phyloP scores from a whole-genome alignment of 2,329 filamentous ascomycete genomes.

The Diplocarpon mali region DNA sequence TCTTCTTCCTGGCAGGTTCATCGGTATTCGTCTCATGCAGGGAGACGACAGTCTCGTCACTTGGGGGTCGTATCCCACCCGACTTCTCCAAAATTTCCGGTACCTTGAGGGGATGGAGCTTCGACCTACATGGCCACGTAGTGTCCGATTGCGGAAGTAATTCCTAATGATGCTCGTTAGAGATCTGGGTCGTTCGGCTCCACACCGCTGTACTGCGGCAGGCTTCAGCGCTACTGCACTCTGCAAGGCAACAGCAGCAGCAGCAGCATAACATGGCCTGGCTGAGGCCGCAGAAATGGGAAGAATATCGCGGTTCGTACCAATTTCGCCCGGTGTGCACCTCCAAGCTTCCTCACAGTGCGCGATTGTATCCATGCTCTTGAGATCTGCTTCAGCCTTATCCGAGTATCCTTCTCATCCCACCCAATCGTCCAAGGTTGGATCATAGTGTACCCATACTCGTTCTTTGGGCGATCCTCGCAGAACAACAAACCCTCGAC shows the following conservation, averaged over 20 bases:
- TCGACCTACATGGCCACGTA: conserved; percentile 23
- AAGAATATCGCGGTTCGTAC: conserved; percentile 22
- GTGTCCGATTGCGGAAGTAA: conserved; percentile 18
- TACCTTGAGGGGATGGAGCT: conserved; percentile 15
- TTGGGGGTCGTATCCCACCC: conserved; percentile 7
- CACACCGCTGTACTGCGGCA: conserved; percentile 22
- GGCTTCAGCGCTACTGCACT: conserved; percentile 25
- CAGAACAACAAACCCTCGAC: conserved; percentile 31
- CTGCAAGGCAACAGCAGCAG: conserved; percentile 21
- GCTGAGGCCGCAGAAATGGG: conserved; percentile 10
- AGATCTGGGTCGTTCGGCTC: conserved; percentile 23
- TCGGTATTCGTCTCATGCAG: conserved; percentile 19
- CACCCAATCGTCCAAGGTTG: conserved; percentile 33
- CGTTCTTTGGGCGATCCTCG: conserved; percentile 31
- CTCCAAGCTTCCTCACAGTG: conserved; percentile 10
- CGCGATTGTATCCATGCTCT: conserved; percentile 26
- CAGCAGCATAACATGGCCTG: conserved; percentile 6
- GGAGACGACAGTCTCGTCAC: conserved; percentile 12
- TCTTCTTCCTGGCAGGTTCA: conserved; percentile 20
- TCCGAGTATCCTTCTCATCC: conserved; percentile 31
- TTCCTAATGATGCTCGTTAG: conserved; percentile 25
- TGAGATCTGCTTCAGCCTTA: conserved; percentile 28
- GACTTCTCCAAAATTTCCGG: conserved; percentile 13
- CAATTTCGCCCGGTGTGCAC: conserved; percentile 18
- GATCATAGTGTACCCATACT: conserved; percentile 32